phyloP scores from a whole-genome alignment of 768 basidiomycete species.

The Crucibulum laeve region DNA sequence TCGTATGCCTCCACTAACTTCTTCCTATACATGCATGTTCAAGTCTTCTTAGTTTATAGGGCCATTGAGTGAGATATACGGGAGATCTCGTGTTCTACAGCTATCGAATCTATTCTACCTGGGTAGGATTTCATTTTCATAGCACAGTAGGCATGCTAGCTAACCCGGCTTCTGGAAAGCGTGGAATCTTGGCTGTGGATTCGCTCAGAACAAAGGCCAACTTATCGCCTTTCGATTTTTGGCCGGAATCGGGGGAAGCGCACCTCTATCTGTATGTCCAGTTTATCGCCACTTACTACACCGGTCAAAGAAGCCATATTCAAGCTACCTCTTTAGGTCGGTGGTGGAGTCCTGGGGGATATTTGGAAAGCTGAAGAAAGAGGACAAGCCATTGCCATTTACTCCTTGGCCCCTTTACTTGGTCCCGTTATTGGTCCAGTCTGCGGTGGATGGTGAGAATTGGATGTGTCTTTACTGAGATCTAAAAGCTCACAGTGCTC shows the following conservation, averaged over 20 bases:
- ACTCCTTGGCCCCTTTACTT: slow-evolving; percentile 60
- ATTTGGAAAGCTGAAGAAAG: slow-evolving; percentile 59
- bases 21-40: neutral
- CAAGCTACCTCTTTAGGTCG: slow-evolving; percentile 27
- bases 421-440: slow-evolving; percentile 64
- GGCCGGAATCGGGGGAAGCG: slow-evolving; percentile 69
- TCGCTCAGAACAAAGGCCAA: slow-evolving; percentile 52
- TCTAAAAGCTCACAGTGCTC: slow-evolving; percentile 6
- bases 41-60: slow-evolving; percentile 34
- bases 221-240: slow-evolving; percentile 68
- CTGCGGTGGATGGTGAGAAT: slow-evolving; percentile 51
- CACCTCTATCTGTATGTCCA: slow-evolving; percentile 54
- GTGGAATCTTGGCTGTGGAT: slow-evolving; percentile 65
- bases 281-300: slow-evolving; percentile 34
- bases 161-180: slow-evolving; percentile 20
- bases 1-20: slow-evolving; percentile 23
- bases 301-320: slow-evolving; percentile 19
- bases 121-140: slow-evolving; percentile 27
- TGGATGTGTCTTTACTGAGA: neutral
- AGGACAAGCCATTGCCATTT: slow-evolving; percentile 60
- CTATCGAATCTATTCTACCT: slow-evolving; percentile 63
- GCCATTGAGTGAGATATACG: slow-evolving; percentile 70
- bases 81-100: slow-evolving; percentile 60
- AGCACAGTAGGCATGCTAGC: neutral
- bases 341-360: slow-evolving; percentile 64